These are phyloP conservation scores for Rhizodiscina lignyota DNA, from an alignment of 495 filamentous ascomycete species.

Conservation along the genomic window DNA sequence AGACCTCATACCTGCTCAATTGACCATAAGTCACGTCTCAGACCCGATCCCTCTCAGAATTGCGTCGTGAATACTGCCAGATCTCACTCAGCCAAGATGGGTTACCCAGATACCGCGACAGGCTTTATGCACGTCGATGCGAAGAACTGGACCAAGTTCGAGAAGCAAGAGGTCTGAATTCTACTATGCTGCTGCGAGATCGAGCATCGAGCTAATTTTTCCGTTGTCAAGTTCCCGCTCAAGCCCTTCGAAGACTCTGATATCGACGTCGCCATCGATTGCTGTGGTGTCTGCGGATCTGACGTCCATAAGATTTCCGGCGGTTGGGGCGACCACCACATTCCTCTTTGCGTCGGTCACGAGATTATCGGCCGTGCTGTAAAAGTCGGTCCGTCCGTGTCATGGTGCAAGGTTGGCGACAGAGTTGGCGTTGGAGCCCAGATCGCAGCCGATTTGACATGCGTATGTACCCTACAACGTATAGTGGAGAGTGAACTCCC, in stretches of 20 bases:
- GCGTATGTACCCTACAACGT: too few species aligned
- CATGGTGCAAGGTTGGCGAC: slow-evolving; percentile 50
- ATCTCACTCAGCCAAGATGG: slow-evolving; percentile 41
- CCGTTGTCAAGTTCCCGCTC: slow-evolving; percentile 42
- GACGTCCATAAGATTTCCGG: slow-evolving; percentile 66
- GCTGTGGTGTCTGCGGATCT: slow-evolving; percentile 65
- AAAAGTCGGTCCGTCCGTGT: slow-evolving; percentile 52
- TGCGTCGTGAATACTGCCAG: too few species aligned
- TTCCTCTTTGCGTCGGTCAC: slow-evolving; percentile 59
- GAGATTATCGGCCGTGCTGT: slow-evolving; percentile 60
- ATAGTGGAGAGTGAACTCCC: too few species aligned
- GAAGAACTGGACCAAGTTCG: slow-evolving; percentile 43
- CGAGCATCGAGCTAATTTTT: not conserved
- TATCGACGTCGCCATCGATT: slow-evolving; percentile 54
- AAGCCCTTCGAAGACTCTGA: slow-evolving; percentile 65
- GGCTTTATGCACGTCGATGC: slow-evolving; percentile 54
- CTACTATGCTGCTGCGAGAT: not conserved
- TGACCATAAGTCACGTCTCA: too few species aligned
- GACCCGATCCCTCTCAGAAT: too few species aligned
- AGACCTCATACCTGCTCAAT: too few species aligned
- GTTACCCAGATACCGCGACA: slow-evolving; percentile 60
- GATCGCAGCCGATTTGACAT: slow-evolving; percentile 53
- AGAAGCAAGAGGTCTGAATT: slow-evolving; percentile 41
- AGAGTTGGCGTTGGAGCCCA: slow-evolving; percentile 71
- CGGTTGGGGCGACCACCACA: slow-evolving; percentile 54